Evolutionary conservation across 352 stramenopile genomes (phyloP).

Genomic region (Phytophthora hibernalis): DNA sequence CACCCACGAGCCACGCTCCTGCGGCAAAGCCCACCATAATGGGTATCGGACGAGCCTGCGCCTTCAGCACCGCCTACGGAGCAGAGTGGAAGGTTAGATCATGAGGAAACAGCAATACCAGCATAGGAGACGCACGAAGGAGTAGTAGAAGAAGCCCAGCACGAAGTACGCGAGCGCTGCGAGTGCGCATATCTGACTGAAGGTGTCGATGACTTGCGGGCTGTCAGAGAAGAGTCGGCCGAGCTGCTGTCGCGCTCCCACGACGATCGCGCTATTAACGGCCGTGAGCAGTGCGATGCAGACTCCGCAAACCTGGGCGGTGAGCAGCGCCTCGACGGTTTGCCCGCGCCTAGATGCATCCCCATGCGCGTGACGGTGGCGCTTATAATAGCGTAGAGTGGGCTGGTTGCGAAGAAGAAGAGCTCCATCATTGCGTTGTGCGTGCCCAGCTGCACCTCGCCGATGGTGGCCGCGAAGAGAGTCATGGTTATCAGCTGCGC

Average conservation of each 20-base stretch:
- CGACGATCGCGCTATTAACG: conserved; percentile 53
- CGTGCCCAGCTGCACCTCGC: conserved; percentile 74
- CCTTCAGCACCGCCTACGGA: conserved; percentile 70
- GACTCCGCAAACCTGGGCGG: conserved; percentile 58
- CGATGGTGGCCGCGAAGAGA: conserved; percentile 73
- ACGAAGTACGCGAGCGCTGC: conserved; percentile 70
- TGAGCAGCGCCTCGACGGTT: conserved; percentile 51
- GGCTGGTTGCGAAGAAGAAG: conserved; percentile 82
- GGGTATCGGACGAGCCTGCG: conserved; percentile 58
- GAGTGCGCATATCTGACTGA: conserved; percentile 66
- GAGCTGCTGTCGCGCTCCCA: conserved; percentile 54
- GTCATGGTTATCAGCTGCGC: conserved; percentile 81
- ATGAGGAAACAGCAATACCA: not conserved
- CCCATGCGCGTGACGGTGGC: conserved; percentile 71
- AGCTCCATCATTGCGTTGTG: conserved; percentile 90
- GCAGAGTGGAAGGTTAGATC: conserved; percentile 7
- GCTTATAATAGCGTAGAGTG: conserved; percentile 76
- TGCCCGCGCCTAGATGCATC: conserved; percentile 63
- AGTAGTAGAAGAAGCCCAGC: conserved; percentile 86
- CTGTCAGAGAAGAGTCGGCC: conserved; percentile 80
- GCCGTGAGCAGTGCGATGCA: conserved; percentile 56
- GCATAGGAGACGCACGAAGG: conserved; percentile 50
- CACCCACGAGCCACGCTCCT: conserved; percentile 79
- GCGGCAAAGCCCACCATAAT: conserved; percentile 64
- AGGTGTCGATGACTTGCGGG: conserved; percentile 63